Evolutionary conservation across 257 asterid genomes (phyloP).

Genomic region (Solanum tarapatanum): DNA sequence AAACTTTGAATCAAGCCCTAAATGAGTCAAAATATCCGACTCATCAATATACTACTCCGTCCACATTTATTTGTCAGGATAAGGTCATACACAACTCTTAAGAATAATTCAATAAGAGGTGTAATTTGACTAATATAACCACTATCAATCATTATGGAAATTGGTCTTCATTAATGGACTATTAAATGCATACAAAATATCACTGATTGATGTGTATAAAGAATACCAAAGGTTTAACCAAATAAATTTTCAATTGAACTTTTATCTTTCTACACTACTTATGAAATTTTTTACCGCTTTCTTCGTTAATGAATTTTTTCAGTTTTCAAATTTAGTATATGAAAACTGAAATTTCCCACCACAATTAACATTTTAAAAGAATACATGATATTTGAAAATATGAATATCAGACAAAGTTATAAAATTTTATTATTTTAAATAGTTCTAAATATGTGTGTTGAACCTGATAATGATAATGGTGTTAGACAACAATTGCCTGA

Average conservation of each 20-base stretch:
- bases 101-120: neutral
- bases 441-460: neutral
- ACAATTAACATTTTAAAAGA: neutral
- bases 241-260: neutral
- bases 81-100: neutral
- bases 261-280: neutral
- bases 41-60: too few relatives aligned
- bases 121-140: too few relatives aligned
- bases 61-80: neutral
- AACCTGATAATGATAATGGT: neutral
- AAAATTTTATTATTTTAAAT: neutral
- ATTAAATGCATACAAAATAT: neutral
- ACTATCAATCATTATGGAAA: neutral
- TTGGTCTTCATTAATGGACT: neutral
- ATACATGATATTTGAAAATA: neutral
- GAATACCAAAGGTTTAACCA: neutral
- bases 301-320: neutral
- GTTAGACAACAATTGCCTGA: neutral
- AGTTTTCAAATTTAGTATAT: neutral
- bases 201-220: neutral
- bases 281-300: neutral
- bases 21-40: too few relatives aligned
- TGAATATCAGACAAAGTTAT: neutral
- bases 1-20: too few relatives aligned
- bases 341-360: neutral